Base-by-base conservation (phyloP, 352 stramenopile species). In the Peronosclerospora sorghi region DNA sequence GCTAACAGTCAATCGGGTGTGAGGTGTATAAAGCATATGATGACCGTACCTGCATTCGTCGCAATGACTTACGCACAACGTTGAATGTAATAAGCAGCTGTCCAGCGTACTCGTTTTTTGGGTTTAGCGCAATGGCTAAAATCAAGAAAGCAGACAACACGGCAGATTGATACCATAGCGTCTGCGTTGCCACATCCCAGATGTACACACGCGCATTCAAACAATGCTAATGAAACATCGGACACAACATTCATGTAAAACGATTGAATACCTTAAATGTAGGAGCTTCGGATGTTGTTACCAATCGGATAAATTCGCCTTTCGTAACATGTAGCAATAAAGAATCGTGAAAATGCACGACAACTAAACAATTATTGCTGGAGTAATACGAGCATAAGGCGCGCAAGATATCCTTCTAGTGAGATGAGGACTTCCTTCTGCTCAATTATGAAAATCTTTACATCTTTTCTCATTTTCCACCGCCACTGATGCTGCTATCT, bases 201-300 rank as follows among this genome's bases (percentile, higher is more conserved):
- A 91, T 83, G 75, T 90, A 56, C 3, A 41, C 27, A 21, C 34
- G 21, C 21, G 3, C 21, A 26, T 26, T 26, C 21, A 26, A 26
- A 26, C 21, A 26, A 26, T 26, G 6, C 21, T 26, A 26, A 26
- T 26, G 21, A 26, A 26, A 26, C 21, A 26, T 26, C 3, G 21
- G 21, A 26, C 21, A 26, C 21, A 26, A 26, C 21, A 6, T 26
- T 3, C 6, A 26, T 26, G 21, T 26, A 6, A 32, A 4, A 28
- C 1, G 13, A 14, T 26, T 24, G 6, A 10, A 19, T 47, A 86
- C 78, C 59, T 89, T 91, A 48, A 89, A 91, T 12, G 79, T 91
- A 13, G 76, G 74, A 53, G 89, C 79, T 56, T 91, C 79, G 0
- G 76, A 91, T 28, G 61, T 65, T 2, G 79, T 87, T 38, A 91